Conservation (phyloP, 106 monocot species). For the Acorus gramineus region DNA sequence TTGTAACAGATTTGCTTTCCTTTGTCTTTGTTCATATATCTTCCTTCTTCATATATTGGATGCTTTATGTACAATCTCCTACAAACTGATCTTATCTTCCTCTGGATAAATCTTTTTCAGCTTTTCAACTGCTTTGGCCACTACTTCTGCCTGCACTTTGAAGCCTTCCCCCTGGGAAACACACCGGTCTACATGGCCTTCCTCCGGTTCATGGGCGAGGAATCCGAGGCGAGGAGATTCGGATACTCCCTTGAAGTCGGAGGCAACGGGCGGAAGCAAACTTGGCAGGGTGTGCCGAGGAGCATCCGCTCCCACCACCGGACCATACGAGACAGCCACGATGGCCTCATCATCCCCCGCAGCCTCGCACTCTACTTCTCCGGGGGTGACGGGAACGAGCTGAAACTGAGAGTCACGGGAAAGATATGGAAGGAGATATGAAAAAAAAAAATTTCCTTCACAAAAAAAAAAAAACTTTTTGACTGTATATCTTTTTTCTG, state of each 20-base stretch:
- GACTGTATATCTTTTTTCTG: no score
- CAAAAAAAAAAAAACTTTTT: background rate
- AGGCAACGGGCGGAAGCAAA: constrained; percentile 24
- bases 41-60: no score
- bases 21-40: no score
- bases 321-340: constrained; percentile 29
- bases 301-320: constrained; percentile 34
- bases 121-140: constrained; percentile 36
- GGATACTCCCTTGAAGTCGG: constrained; percentile 38
- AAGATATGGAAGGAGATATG: constrained; percentile 33
- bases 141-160: constrained; percentile 42
- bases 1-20: no score
- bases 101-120: background rate
- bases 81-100: no score
- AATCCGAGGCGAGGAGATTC: constrained; percentile 31
- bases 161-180: constrained; percentile 24
- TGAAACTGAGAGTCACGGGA: background rate
- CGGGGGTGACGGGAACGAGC: constrained; percentile 22
- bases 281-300: constrained; percentile 35
- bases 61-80: no score
- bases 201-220: constrained; percentile 39
- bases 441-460: no score
- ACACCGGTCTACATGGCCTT: constrained; percentile 39
- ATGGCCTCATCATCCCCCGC: constrained; percentile 29
- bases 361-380: constrained; percentile 39